Base-by-base conservation (phyloP, 2,329 filamentous ascomycete genomes). In the Colletotrichum musicola region DNA sequence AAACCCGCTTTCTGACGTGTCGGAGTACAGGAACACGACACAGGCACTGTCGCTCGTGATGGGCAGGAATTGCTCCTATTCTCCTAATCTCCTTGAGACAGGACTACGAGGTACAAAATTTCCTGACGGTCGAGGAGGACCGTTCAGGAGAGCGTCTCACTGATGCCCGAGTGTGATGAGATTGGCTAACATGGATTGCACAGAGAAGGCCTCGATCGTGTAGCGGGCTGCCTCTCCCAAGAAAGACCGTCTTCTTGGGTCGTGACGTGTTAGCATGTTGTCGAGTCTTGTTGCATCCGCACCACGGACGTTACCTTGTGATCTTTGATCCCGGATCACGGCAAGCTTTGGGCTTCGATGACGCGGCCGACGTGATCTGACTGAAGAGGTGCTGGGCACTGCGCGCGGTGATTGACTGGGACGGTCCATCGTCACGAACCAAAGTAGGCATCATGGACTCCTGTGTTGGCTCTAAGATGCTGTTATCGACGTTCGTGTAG, bases 21-120 rank as follows among this genome's bases (percentile, higher is more conserved):
- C 64, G 53, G 38, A 13, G 20, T 51, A 59, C 63, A 35, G 30
- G 30, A 44, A 38, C n/a, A 57, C 22, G 27, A 38, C 49, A 63
- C 44, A 38, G 13, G 42, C 42, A 49, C 40, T 25, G 27, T 35
- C 16, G 30, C 30, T 35, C 30, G 51, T 22, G 44, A 30, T 65
- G 50, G n/a, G 50, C 30, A 35, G 46, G 55, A 50, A 60, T 50
- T 58, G 10, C 22, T 58, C 64, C 67, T 68, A 68, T 68, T 69
- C 40, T 63, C 63, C 67, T 69, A 69, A 54, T 62, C 30, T 54
- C 67, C 67, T 69, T 68, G 53, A 69, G 64, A 68, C 67, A 53
- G 22, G 44, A 22, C 13, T 25, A 51, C 62, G 35, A 30, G n/a
- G 49, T 35, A 9, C 22, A 25, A 14, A 25, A 20, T 25, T 51